phyloP scores from a whole-genome alignment of 805 yeast species.

The Yamadazyma kitorensis region DNA sequence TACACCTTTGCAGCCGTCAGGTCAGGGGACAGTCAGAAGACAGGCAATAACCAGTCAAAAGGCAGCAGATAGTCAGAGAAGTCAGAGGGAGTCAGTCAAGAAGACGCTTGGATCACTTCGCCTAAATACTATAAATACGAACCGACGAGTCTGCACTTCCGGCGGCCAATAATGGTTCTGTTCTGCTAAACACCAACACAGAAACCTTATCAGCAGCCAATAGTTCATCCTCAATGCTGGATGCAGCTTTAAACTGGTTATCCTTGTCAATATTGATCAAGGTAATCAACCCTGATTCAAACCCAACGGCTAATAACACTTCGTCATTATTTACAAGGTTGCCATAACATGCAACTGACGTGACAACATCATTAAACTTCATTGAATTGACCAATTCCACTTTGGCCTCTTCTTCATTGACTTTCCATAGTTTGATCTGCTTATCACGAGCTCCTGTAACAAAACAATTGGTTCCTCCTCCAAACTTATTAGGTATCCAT shows the following conservation, averaged over 20 bases:
- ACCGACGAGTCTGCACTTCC: slow-evolving; percentile 68
- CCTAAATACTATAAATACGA: slow-evolving; percentile 38
- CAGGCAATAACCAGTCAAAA: no score
- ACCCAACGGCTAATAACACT: slow-evolving; percentile 57
- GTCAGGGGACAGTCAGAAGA: no score
- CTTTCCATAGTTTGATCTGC: slow-evolving; percentile 69
- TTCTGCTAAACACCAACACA: slow-evolving; percentile 55
- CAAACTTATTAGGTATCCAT: slow-evolving; percentile 59
- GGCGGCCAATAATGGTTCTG: slow-evolving; percentile 46
- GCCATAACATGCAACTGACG: slow-evolving; percentile 57
- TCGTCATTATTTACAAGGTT: slow-evolving; percentile 12
- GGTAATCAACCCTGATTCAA: slow-evolving; percentile 62
- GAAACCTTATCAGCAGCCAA: slow-evolving; percentile 64
- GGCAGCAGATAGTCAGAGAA: no score
- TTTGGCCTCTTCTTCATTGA: slow-evolving; percentile 24
- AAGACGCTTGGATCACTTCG: no score
- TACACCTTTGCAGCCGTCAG: no score
- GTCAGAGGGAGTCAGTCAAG: no score
- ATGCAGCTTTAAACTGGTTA: slow-evolving; percentile 19
- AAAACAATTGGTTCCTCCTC: slow-evolving; percentile 46
- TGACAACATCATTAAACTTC: slow-evolving; percentile 58
- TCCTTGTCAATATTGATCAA: slow-evolving; percentile 39
- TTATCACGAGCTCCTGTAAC: slow-evolving; percentile 88
- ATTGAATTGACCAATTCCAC: slow-evolving; percentile 35
- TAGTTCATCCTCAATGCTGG: slow-evolving; percentile 31